phyloP scores from a whole-genome alignment of 2,329 filamentous ascomycete genomes.

The Penicillium sclerotigenum region DNA sequence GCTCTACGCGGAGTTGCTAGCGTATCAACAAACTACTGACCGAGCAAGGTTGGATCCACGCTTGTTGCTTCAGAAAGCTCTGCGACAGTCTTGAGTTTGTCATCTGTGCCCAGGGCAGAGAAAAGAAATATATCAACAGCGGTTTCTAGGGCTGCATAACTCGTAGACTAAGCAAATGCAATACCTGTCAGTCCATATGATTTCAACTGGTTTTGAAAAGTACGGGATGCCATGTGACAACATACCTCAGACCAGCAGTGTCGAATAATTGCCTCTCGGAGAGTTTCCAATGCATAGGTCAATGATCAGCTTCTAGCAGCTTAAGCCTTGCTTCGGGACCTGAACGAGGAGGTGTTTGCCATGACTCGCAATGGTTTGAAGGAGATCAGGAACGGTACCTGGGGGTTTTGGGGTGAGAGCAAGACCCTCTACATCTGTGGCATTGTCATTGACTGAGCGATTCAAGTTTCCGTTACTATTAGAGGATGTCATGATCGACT shows the following conservation, averaged over 20 bases:
- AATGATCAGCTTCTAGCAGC: conserved; percentile 20
- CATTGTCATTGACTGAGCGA: neutral
- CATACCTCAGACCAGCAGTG: conserved; percentile 45
- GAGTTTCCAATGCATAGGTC: conserved; percentile 41
- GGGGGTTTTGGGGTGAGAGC: neutral
- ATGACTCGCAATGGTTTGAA: neutral
- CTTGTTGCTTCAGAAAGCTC: neutral
- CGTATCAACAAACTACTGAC: neutral
- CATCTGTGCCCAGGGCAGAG: neutral
- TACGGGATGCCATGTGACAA: neutral
- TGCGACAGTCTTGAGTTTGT: neutral
- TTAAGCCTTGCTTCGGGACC: neutral
- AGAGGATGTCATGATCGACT: neutral
- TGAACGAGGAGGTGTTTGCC: neutral
- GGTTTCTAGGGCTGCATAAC: neutral
- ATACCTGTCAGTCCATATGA: neutral
- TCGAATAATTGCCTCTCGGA: conserved; percentile 49
- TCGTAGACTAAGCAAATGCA: neutral
- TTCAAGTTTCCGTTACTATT: neutral
- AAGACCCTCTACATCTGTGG: neutral
- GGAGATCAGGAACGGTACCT: neutral
- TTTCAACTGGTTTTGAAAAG: neutral
- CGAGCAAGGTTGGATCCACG: neutral
- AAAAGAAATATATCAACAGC: neutral
- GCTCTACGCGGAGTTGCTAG: conserved; percentile 7